phyloP scores from a whole-genome alignment of 331 rosid genomes.

The Saraca asoca region DNA sequence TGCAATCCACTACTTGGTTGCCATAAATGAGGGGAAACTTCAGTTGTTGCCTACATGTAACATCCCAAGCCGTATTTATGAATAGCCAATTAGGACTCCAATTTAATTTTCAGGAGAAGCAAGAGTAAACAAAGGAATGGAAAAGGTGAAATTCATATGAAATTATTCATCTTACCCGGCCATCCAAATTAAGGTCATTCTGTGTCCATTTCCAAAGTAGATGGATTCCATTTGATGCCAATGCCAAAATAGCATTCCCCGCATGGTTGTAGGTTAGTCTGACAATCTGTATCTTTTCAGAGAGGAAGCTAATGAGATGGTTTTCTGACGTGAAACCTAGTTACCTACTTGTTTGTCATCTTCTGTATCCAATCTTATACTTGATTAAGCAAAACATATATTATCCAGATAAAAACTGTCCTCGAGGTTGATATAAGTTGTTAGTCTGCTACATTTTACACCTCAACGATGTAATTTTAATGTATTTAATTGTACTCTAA shows the following conservation, averaged over 20 bases:
- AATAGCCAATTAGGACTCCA: background rate
- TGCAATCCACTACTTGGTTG: slow-evolving; percentile 26
- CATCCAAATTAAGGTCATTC: background rate
- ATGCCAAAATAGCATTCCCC: slow-evolving; percentile 49
- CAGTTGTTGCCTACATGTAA: slow-evolving; percentile 42
- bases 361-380: no score
- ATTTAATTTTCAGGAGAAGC: background rate
- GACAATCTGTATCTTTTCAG: slow-evolving; percentile 33
- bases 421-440: no score
- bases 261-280: slow-evolving; percentile 38
- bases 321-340: background rate
- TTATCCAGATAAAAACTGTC: no score
- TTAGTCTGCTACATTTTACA: no score
- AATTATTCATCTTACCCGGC: slow-evolving; percentile 31
- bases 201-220: slow-evolving; percentile 53
- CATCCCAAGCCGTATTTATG: background rate
- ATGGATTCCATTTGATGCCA: slow-evolving; percentile 42
- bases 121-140: background rate
- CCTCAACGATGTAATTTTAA: no score
- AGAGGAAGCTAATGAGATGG: slow-evolving; percentile 3
- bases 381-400: no score
- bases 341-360: no score
- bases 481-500: no score
- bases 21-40: slow-evolving; percentile 39
- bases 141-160: background rate